These are phyloP conservation scores for Teratosphaeriaceae sp. DNA, from an alignment of 2,329 filamentous ascomycete species.

Conservation along the genomic window DNA sequence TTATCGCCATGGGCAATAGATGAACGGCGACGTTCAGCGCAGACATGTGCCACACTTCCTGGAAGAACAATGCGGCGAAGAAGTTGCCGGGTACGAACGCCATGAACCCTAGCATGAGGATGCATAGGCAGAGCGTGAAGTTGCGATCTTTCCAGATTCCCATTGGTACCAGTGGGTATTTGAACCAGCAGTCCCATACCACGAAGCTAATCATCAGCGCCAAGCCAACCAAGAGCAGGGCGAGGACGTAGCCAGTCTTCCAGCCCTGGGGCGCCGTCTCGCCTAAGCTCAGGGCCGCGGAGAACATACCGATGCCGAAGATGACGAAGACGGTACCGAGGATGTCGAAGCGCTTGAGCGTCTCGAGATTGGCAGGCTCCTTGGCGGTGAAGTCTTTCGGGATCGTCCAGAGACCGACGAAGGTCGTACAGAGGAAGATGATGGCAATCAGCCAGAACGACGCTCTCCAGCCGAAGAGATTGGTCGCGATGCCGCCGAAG, in stretches of 20 bases:
- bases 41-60: constrained; percentile 46
- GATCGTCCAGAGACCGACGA: constrained; percentile 55
- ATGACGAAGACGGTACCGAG: constrained; percentile 56
- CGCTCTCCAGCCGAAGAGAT: constrained; percentile 57
- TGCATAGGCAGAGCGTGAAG: constrained; percentile 55
- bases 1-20: constrained; percentile 59
- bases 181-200: constrained; percentile 53
- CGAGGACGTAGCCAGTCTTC: constrained; percentile 56
- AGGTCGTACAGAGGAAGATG: constrained; percentile 54
- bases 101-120: constrained; percentile 55
- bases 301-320: constrained; percentile 59
- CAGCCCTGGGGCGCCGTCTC: constrained; percentile 56
- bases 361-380: constrained; percentile 38
- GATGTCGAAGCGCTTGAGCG: constrained; percentile 53
- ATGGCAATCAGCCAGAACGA: constrained; percentile 57
- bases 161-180: constrained; percentile 46
- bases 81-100: constrained; percentile 42
- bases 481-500: constrained; percentile 55
- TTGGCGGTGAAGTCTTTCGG: constrained; percentile 48
- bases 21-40: constrained; percentile 56
- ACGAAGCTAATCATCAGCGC: constrained; percentile 51
- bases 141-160: constrained; percentile 55
- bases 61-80: constrained; percentile 58
- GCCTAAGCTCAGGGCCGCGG: constrained; percentile 50
- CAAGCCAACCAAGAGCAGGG: constrained; percentile 54